A percentile compares a stretch with the other conserved stretches of the same genome.
These are phyloP conservation scores for Extremus antarcticus DNA, from an alignment of 495 filamentous ascomycete species.

Conservation along the genomic window DNA sequence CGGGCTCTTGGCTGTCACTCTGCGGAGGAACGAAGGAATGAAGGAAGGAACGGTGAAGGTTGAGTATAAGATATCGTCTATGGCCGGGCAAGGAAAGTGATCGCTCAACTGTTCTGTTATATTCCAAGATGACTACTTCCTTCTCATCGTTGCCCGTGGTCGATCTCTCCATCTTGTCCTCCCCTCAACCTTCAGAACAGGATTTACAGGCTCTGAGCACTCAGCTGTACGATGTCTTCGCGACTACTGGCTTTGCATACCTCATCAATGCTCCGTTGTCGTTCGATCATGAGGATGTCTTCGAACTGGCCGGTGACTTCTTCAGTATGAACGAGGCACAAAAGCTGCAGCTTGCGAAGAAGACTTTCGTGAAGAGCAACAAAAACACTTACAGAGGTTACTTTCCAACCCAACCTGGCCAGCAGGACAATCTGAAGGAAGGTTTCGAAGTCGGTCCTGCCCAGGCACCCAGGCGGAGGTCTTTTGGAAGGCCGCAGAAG, in stretches of 20 bases:
- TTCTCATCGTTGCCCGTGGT: constrained; percentile 37
- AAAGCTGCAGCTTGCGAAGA: constrained; percentile 37
- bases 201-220: constrained; percentile 23
- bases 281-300: constrained; percentile 34
- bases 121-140: constrained; percentile 19
- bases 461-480: neutral
- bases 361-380: constrained; percentile 30
- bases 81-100: no score
- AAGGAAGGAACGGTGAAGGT: no score
- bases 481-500: constrained; percentile 1
- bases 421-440: constrained; percentile 37
- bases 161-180: constrained; percentile 29
- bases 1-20: neutral
- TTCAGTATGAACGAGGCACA: constrained; percentile 27
- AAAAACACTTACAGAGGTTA: constrained; percentile 39
- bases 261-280: constrained; percentile 33
- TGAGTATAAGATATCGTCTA: no score
- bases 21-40: neutral
- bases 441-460: constrained; percentile 38
- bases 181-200: constrained; percentile 10
- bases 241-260: constrained; percentile 39
- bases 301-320: constrained; percentile 33
- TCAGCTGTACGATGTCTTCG: constrained; percentile 33
- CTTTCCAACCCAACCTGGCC: constrained; percentile 33
- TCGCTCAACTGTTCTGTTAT: neutral